These are phyloP conservation scores for Straminergon stramineum DNA, from an alignment of 225 moss, liverwort and hornwort genomes.

Conservation along the genomic window DNA sequence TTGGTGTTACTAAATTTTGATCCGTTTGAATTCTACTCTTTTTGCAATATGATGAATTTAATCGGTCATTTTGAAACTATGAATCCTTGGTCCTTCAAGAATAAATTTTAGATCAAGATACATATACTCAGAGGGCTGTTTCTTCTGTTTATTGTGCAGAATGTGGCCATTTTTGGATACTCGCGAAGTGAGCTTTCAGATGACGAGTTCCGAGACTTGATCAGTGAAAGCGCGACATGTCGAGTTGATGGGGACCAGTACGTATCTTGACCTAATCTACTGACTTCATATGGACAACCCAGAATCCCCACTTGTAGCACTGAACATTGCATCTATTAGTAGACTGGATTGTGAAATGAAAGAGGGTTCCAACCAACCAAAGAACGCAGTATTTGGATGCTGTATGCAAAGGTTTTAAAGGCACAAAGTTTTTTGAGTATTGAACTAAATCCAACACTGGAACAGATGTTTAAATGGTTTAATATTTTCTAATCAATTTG, in stretches of 20 bases:
- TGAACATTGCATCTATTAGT: background rate
- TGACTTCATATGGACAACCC: background rate
- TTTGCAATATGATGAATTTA: background rate
- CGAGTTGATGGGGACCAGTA: slow-evolving; percentile 73
- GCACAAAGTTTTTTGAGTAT: background rate
- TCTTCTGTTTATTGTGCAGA: slow-evolving; percentile 15
- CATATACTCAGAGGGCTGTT: background rate
- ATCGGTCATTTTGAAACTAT: background rate
- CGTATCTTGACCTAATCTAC: background rate
- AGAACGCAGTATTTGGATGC: background rate
- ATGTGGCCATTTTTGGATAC: slow-evolving; percentile 82
- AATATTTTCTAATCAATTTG: background rate
- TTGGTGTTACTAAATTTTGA: background rate
- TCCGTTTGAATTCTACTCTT: background rate
- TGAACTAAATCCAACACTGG: background rate
- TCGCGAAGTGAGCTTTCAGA: slow-evolving; percentile 64
- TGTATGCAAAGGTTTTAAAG: background rate
- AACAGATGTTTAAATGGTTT: background rate
- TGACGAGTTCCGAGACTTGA: slow-evolving; percentile 63
- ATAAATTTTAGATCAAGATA: background rate
- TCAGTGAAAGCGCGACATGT: slow-evolving; percentile 77
- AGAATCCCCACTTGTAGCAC: background rate
- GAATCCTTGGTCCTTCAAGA: background rate
- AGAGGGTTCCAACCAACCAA: background rate
- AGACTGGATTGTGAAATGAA: background rate